Evolutionary conservation across 306 rosid species (phyloP).

Genomic region (Astragalus glycyphyllos): DNA sequence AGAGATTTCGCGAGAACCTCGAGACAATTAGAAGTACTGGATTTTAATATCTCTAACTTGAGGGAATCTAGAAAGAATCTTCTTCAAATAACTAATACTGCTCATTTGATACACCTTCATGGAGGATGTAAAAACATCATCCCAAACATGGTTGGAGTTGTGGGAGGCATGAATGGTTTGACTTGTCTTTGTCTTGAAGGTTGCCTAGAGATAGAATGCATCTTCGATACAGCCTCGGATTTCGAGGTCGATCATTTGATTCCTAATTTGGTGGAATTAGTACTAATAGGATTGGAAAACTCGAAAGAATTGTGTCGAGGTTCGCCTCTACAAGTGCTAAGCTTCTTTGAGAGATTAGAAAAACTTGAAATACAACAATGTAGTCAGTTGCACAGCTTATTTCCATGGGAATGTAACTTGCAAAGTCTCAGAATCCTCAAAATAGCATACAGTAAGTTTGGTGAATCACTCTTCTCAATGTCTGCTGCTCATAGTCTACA

Average conservation of each 20-base stretch:
- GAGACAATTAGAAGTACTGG: neutral
- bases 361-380: neutral
- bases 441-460: neutral
- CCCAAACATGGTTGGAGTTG: neutral
- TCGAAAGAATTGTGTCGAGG: slow-evolving; percentile 1
- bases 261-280: neutral
- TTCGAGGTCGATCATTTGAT: neutral
- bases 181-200: neutral
- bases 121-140: slow-evolving; percentile 6
- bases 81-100: neutral
- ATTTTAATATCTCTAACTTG: neutral
- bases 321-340: neutral
- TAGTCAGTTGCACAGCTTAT: neutral
- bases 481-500: slow-evolving; percentile 1
- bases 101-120: neutral
- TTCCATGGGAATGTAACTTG: slow-evolving; percentile 34
- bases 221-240: neutral
- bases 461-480: slow-evolving; percentile 18
- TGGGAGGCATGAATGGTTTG: slow-evolving; percentile 1
- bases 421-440: slow-evolving; percentile 21
- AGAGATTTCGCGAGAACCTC: neutral
- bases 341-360: slow-evolving; percentile 9
- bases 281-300: neutral
- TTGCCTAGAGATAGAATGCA: neutral
- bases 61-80: neutral